Percentiles rank a stretch among this genome's conserved stretches.
Conservation (phyloP, 2,329 filamentous ascomycete species). For the Alternaria brassicae region DNA sequence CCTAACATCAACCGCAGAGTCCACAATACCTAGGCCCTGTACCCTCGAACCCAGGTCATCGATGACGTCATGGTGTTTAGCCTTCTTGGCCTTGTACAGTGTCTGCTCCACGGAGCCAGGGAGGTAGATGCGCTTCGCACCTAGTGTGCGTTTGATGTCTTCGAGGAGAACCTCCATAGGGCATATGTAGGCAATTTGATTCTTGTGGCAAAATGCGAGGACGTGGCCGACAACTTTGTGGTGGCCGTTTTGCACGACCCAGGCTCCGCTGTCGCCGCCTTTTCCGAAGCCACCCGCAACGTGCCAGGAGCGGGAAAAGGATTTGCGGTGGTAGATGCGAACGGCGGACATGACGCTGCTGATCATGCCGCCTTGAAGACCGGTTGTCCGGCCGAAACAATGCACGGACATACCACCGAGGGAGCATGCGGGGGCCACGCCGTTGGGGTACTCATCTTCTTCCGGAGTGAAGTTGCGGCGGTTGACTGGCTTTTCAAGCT, state of each 20-base stretch:
- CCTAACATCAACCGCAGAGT: constrained; percentile 34
- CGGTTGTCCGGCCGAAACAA: constrained; percentile 86
- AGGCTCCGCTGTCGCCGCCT: constrained; percentile 90
- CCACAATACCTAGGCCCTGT: constrained; percentile 42
- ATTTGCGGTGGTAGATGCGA: constrained; percentile 83
- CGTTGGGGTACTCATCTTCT: constrained; percentile 60
- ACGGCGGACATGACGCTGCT: constrained; percentile 80
- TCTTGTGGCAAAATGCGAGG: constrained; percentile 82
- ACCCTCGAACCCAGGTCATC: constrained; percentile 37
- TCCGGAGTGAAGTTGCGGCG: constrained; percentile 45
- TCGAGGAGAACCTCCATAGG: constrained; percentile 90
- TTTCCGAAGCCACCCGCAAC: constrained; percentile 70
- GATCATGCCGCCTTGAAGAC: constrained; percentile 79
- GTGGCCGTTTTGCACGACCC: constrained; percentile 83
- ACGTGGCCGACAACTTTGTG: constrained; percentile 89
- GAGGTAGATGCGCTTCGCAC: constrained; percentile 72
- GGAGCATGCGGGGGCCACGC: constrained; percentile 64
- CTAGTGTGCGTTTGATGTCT: constrained; percentile 82
- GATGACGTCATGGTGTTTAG: constrained; percentile 16
- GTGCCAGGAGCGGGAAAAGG: constrained; percentile 76
- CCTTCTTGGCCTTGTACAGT: constrained; percentile 19
- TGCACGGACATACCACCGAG: constrained; percentile 82
- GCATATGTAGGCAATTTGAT: constrained; percentile 86
- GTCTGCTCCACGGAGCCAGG: constrained; percentile 61
- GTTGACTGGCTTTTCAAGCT: constrained; percentile 46